phyloP scores from a whole-genome alignment of 805 yeast genomes.

The Wickerhamiella allomyrinae region DNA sequence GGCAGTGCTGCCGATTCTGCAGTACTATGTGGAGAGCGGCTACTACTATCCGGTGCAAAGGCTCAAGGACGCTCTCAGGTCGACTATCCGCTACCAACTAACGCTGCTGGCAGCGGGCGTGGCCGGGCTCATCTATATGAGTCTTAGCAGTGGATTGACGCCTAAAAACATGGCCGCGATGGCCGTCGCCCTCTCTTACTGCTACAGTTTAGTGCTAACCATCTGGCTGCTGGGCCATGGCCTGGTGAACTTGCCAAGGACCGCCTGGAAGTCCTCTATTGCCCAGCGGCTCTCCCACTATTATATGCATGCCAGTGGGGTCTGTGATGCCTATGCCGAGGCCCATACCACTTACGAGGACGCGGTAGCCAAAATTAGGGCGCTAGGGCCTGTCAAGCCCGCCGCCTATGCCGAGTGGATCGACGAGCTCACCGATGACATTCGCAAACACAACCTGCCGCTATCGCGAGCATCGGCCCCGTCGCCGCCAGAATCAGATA shows the following conservation, averaged over 20 bases:
- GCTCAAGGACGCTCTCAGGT: slow-evolving; percentile 41
- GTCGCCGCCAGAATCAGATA: slow-evolving; percentile 15
- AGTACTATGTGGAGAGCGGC: slow-evolving; percentile 61
- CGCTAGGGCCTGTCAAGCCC: slow-evolving; percentile 35
- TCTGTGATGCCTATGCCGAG: slow-evolving; percentile 50
- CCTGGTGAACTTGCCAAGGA: slow-evolving; percentile 49
- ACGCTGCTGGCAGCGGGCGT: slow-evolving; percentile 39
- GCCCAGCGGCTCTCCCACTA: slow-evolving; percentile 25
- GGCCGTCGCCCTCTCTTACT: slow-evolving; percentile 62
- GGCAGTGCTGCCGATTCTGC: slow-evolving; percentile 57
- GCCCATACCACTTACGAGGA: slow-evolving; percentile 49
- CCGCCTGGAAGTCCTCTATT: slow-evolving; percentile 27
- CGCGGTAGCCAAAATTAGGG: slow-evolving; percentile 41
- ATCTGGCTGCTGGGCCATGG: slow-evolving; percentile 83
- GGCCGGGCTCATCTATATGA: slow-evolving; percentile 44
- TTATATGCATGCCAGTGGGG: slow-evolving; percentile 42
- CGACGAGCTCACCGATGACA: slow-evolving; percentile 37
- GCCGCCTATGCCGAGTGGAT: slow-evolving; percentile 51
- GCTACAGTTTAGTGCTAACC: slow-evolving; percentile 59
- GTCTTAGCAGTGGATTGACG: slow-evolving; percentile 40
- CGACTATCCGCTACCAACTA: slow-evolving; percentile 47
- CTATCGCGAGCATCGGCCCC: slow-evolving; percentile 11
- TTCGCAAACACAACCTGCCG: slow-evolving; percentile 14
- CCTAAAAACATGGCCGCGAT: slow-evolving; percentile 46
- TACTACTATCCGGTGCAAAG: slow-evolving; percentile 35